Conservation (phyloP, 768 basidiomycete species). For the Boletus vermiculosoides region DNA sequence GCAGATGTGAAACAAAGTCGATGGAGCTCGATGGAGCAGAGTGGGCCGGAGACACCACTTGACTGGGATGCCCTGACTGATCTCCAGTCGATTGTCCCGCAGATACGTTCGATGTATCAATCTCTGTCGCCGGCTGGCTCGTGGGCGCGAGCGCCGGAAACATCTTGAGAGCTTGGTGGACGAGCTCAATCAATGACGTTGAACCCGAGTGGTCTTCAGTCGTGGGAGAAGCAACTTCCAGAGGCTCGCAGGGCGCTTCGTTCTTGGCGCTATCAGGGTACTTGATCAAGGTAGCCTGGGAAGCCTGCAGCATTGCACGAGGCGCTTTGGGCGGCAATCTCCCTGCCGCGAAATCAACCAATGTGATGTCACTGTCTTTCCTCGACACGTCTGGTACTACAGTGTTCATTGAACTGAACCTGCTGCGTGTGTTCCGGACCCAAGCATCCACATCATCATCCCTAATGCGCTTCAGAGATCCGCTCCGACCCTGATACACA, state of each 20-base stretch:
- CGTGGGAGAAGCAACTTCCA: slow-evolving; percentile 5
- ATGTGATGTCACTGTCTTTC: slow-evolving; percentile 27
- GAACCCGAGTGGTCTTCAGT: not conserved
- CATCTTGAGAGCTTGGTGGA: slow-evolving; percentile 4
- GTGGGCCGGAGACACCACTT: not conserved
- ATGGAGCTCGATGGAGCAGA: not conserved
- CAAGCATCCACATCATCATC: slow-evolving; percentile 13
- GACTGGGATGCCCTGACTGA: not conserved
- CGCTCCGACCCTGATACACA: not conserved
- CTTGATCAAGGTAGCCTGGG: not conserved
- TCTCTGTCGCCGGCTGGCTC: not conserved
- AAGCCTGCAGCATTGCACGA: slow-evolving; percentile 19
- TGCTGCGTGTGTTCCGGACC: slow-evolving; percentile 16
- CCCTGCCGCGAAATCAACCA: slow-evolving; percentile 16
- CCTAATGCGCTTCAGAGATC: slow-evolving; percentile 11
- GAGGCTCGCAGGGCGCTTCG: not conserved
- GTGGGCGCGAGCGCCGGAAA: slow-evolving; percentile 6
- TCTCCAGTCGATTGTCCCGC: slow-evolving; percentile 1
- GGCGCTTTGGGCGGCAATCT: slow-evolving; percentile 22
- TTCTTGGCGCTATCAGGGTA: not conserved
- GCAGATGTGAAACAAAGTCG: slow-evolving; percentile 15
- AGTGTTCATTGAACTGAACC: slow-evolving; percentile 15
- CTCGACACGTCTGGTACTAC: slow-evolving; percentile 16
- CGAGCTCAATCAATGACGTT: slow-evolving; percentile 2
- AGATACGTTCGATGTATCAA: not conserved